Evolutionary conservation across 306 rosid species (phyloP).

Genomic region (Adenanthera pavonina): DNA sequence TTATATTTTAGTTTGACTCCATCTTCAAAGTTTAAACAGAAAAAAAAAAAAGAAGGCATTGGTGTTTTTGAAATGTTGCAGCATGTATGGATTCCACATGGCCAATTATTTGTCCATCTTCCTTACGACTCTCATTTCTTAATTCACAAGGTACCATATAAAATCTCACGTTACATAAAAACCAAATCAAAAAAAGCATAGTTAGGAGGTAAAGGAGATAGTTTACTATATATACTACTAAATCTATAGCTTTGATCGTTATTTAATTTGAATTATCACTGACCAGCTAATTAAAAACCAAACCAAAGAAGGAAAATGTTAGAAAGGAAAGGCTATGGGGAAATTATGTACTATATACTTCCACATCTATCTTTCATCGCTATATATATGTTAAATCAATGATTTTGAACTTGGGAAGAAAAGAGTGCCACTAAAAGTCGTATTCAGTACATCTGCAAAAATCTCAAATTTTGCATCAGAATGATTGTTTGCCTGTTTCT

Average conservation of each 20-base stretch:
- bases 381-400: too few species aligned
- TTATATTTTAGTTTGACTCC: constrained; percentile 40
- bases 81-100: constrained; percentile 34
- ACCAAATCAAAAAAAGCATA: background rate
- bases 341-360: too few species aligned
- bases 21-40: constrained; percentile 30
- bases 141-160: constrained; percentile 34
- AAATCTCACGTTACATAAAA: background rate
- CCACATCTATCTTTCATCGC: too few species aligned
- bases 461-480: too few species aligned
- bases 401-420: too few species aligned
- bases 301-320: background rate
- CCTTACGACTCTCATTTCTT: constrained; percentile 34
- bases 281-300: too few species aligned
- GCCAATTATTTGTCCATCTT: constrained; percentile 34
- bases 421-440: too few species aligned
- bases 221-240: too few species aligned
- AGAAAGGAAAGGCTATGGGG: background rate
- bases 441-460: too few species aligned
- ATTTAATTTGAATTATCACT: too few species aligned
- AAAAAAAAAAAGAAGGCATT: constrained; percentile 36
- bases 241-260: too few species aligned
- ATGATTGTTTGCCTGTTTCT: too few species aligned
- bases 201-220: background rate
- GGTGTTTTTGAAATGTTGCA: constrained; percentile 17